Evolutionary conservation across 352 stramenopile genomes (phyloP).

Genomic region (Phytophthora chlamydospora): DNA sequence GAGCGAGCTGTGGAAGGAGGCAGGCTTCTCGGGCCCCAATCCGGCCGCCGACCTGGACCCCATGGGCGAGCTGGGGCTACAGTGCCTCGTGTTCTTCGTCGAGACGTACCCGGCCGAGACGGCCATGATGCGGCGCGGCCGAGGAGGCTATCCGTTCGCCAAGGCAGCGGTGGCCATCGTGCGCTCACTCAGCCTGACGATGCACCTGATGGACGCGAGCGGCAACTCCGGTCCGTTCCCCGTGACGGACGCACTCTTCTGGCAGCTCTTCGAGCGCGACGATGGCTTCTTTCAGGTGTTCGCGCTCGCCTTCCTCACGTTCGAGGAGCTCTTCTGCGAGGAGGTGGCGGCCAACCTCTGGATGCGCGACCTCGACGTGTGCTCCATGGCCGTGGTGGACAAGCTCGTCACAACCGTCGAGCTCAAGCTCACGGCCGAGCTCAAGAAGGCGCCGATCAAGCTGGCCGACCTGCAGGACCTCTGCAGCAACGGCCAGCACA

Average conservation of each 20-base stretch:
- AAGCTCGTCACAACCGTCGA: conserved; percentile 55
- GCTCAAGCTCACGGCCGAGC: conserved; percentile 34
- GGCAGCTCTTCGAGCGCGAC: conserved; percentile 62
- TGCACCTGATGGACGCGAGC: conserved; percentile 54
- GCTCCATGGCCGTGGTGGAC: conserved; percentile 44
- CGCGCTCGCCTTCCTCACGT: conserved; percentile 61
- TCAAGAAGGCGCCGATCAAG: conserved; percentile 56
- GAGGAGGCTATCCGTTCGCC: conserved; percentile 67
- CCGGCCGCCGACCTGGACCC: conserved; percentile 59
- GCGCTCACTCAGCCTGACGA: conserved; percentile 51
- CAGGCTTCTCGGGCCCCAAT: conserved; percentile 58
- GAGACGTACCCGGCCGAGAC: conserved; percentile 63
- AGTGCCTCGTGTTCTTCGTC: conserved; percentile 72
- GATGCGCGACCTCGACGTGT: conserved; percentile 38
- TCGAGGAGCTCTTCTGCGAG: conserved; percentile 75
- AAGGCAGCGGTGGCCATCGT: conserved; percentile 60
- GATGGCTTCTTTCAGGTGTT: conserved; percentile 66
- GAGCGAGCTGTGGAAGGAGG: conserved; percentile 52
- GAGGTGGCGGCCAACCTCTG: conserved; percentile 43
- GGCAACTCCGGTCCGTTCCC: conserved; percentile 51
- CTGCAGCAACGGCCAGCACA: conserved; percentile 48
- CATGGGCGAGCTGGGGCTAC: conserved; percentile 64
- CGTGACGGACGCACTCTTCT: conserved; percentile 60
- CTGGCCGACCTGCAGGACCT: conserved; percentile 47
- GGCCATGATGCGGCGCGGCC: conserved; percentile 66